Conservation (phyloP, 2,329 filamentous ascomycete genomes). For the Rhynchosporium graminicola region DNA sequence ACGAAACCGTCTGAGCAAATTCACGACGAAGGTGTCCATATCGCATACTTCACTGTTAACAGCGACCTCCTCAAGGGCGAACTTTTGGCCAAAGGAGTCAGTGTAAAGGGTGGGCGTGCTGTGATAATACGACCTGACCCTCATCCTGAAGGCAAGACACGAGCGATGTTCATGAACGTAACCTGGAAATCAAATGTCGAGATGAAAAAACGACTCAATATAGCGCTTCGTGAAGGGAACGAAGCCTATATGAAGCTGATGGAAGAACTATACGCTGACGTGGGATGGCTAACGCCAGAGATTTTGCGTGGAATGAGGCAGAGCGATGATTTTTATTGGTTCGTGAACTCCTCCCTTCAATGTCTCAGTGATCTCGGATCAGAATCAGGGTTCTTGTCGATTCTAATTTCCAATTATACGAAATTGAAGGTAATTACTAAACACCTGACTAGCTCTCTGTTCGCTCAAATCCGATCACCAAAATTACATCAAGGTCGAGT, state of each 20-base stretch:
- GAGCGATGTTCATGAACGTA: constrained; percentile 21
- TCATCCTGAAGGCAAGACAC: constrained; percentile 16
- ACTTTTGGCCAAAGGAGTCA: constrained; percentile 19
- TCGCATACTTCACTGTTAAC: constrained; percentile 44
- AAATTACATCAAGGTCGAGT: constrained; percentile 15
- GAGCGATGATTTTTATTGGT: constrained; percentile 26
- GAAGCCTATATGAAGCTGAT: constrained; percentile 20
- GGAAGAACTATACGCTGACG: constrained; percentile 17
- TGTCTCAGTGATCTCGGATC: too few relatives aligned
- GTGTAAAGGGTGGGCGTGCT: constrained; percentile 17
- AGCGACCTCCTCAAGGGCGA: constrained; percentile 18
- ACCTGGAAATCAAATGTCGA: constrained; percentile 17
- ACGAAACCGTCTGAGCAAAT: constrained; percentile 31
- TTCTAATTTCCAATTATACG: too few relatives aligned
- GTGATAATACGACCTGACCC: constrained; percentile 20
- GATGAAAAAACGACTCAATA: constrained; percentile 18
- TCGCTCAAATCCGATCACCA: constrained; percentile 21
- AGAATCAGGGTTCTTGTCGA: too few relatives aligned
- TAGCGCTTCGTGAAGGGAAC: constrained; percentile 14
- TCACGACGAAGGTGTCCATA: constrained; percentile 31
- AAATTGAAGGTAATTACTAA: too few relatives aligned
- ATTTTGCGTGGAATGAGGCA: constrained; percentile 21
- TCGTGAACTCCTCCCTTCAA: too few relatives aligned
- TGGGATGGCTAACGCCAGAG: constrained; percentile 22
- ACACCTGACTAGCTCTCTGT: not conserved